Conservation (phyloP, 1,139 yeast species). For the Pichia sp. region DNA sequence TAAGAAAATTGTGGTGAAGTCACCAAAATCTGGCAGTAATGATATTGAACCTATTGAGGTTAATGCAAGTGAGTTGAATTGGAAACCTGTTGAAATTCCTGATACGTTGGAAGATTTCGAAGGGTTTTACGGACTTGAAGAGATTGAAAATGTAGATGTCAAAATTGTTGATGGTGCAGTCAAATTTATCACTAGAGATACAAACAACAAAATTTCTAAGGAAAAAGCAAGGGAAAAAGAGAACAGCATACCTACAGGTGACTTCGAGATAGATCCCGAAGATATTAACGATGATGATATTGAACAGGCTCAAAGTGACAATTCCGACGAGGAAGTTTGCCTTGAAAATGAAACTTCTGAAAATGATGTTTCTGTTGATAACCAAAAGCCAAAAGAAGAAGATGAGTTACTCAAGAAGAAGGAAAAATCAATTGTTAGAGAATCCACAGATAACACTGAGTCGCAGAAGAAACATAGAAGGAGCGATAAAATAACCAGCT, state of each 20-base stretch:
- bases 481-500: slow-evolving; percentile 10
- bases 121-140: slow-evolving; percentile 89
- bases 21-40: slow-evolving; percentile 1
- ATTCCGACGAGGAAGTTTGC: slow-evolving; percentile 11
- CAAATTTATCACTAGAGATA: slow-evolving; percentile 50
- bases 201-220: slow-evolving; percentile 22
- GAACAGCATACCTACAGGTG: slow-evolving; percentile 19
- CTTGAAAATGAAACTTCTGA: slow-evolving; percentile 9
- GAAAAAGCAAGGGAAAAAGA: slow-evolving; percentile 20
- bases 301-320: slow-evolving; percentile 10
- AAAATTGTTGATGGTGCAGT: slow-evolving; percentile 58
- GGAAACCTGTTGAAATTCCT: slow-evolving; percentile 82
- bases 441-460: background rate
- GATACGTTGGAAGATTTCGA: slow-evolving; percentile 80
- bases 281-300: slow-evolving; percentile 13
- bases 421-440: background rate
- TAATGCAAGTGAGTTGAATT: slow-evolving; percentile 45
- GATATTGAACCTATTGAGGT: slow-evolving; percentile 26
- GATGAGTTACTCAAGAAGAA: background rate
- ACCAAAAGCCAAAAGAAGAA: background rate
- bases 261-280: slow-evolving; percentile 22
- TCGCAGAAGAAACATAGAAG: slow-evolving; percentile 1
- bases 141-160: slow-evolving; percentile 86
- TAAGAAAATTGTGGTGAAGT: slow-evolving; percentile 1
- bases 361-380: background rate